Percentiles rank a stretch among this genome's conserved stretches.
These are phyloP conservation scores for Penicillium odoratum DNA, from an alignment of 495 filamentous ascomycete species.

Conservation along the genomic window DNA sequence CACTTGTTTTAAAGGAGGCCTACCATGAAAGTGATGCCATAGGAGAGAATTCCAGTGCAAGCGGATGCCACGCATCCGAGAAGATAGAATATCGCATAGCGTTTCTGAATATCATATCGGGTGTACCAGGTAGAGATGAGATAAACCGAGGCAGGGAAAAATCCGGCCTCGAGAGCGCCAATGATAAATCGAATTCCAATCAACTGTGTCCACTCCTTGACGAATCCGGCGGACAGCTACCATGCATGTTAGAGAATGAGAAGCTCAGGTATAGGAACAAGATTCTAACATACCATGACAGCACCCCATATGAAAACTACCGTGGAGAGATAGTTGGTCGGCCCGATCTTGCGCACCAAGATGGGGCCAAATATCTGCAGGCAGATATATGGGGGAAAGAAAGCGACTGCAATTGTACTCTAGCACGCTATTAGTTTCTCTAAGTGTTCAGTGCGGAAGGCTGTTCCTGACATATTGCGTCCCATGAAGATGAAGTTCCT, in stretches of 20 bases:
- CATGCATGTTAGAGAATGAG: no score
- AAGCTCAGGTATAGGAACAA: no score
- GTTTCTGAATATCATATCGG: conserved; percentile 41
- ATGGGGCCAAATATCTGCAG: conserved; percentile 21
- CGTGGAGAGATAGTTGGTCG: conserved; percentile 15
- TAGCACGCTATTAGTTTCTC: not conserved
- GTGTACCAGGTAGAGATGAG: conserved; percentile 59
- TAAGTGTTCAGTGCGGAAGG: no score
- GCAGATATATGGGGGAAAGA: conserved; percentile 26
- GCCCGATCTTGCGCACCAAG: conserved; percentile 22
- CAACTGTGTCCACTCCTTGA: conserved; percentile 48
- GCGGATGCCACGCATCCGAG: conserved; percentile 56
- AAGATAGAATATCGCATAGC: conserved; percentile 60
- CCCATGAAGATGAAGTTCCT: conserved; percentile 18
- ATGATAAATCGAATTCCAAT: conserved; percentile 55
- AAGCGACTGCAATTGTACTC: conserved; percentile 23
- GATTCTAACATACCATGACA: conserved; percentile 41
- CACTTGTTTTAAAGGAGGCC: not conserved
- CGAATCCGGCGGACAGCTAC: conserved; percentile 42
- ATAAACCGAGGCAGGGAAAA: conserved; percentile 58
- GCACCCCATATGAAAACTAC: conserved; percentile 39
- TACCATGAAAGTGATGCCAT: conserved; percentile 54
- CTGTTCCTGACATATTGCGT: conserved; percentile 19
- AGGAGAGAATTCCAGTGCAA: conserved; percentile 58
- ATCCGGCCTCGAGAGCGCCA: conserved; percentile 58